Percentiles rank a stretch among this genome's conserved stretches.
phyloP scores from a whole-genome alignment of 805 yeast genomes.

The Metschnikowia koreensis region DNA sequence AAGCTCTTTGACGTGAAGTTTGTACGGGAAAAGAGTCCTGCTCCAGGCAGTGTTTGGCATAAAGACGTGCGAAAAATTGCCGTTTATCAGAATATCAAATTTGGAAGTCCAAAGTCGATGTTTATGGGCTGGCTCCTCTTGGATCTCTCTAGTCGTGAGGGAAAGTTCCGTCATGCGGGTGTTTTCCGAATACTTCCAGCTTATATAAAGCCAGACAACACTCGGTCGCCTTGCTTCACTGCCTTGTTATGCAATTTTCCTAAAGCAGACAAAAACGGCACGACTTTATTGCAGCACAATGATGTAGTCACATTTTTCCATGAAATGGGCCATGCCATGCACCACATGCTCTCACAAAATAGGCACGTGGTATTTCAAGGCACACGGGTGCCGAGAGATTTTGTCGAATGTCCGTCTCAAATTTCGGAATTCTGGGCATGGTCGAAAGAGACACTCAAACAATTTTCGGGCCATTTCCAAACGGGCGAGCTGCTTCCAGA shows the following conservation, averaged over 20 bases:
- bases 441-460: constrained; percentile 58
- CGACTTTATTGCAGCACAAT: constrained; percentile 70
- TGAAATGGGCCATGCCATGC: constrained; percentile 88
- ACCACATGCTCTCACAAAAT: constrained; percentile 68
- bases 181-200: constrained; percentile 72
- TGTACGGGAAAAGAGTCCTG: constrained; percentile 44
- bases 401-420: constrained; percentile 90
- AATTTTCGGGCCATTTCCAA: constrained; percentile 64
- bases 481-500: constrained; percentile 58
- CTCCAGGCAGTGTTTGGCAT: constrained; percentile 64
- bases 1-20: constrained; percentile 67
- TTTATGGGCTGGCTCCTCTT: constrained; percentile 79
- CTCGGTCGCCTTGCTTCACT: constrained; percentile 60
- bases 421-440: constrained; percentile 88
- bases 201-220: constrained; percentile 47
- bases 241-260: constrained; percentile 84
- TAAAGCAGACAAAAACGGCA: constrained; percentile 67
- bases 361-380: constrained; percentile 70
- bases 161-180: constrained; percentile 88
- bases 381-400: constrained; percentile 76
- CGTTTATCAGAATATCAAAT: constrained; percentile 59
- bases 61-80: constrained; percentile 72
- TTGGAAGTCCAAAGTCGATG: constrained; percentile 34
- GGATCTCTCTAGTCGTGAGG: constrained; percentile 81
- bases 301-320: constrained; percentile 86